Evolutionary conservation across 805 yeast genomes (phyloP).

Genomic region (Candida tibetensis): DNA sequence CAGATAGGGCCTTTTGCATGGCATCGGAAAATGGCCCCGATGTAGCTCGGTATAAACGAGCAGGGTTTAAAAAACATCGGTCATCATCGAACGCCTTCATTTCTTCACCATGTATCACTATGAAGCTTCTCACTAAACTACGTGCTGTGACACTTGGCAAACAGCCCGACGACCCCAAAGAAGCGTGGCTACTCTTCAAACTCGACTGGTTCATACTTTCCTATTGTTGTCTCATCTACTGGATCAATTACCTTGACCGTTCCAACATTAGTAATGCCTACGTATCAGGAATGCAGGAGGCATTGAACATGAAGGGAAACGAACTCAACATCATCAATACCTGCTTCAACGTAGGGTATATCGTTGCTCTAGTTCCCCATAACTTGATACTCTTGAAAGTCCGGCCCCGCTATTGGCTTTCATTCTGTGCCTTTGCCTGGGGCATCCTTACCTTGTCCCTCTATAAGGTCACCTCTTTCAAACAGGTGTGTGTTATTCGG

Average conservation of each 20-base stretch:
- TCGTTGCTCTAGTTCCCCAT: slow-evolving; percentile 60
- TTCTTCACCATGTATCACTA: no score
- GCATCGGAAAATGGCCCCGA: no score
- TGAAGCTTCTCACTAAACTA: background rate
- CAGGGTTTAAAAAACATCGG: no score
- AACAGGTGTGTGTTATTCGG: slow-evolving; percentile 54
- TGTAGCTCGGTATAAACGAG: no score
- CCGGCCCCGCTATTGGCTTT: slow-evolving; percentile 56
- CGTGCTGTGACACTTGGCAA: slow-evolving; percentile 23
- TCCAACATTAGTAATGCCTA: slow-evolving; percentile 57
- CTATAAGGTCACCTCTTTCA: slow-evolving; percentile 45
- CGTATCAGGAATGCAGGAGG: slow-evolving; percentile 67
- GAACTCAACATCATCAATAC: slow-evolving; percentile 53
- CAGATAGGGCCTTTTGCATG: no score
- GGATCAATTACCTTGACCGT: slow-evolving; percentile 58
- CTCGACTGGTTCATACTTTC: slow-evolving; percentile 43
- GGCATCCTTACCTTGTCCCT: slow-evolving; percentile 52
- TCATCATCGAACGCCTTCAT: no score
- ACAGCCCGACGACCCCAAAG: slow-evolving; percentile 28
- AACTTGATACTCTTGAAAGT: slow-evolving; percentile 50
- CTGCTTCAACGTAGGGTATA: slow-evolving; percentile 59
- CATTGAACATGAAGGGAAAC: slow-evolving; percentile 44
- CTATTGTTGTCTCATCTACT: slow-evolving; percentile 40
- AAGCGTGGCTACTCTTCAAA: slow-evolving; percentile 30
- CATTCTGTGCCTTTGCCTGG: slow-evolving; percentile 56